Base-by-base conservation (phyloP, 495 filamentous ascomycete species). In the Halenospora varia region DNA sequence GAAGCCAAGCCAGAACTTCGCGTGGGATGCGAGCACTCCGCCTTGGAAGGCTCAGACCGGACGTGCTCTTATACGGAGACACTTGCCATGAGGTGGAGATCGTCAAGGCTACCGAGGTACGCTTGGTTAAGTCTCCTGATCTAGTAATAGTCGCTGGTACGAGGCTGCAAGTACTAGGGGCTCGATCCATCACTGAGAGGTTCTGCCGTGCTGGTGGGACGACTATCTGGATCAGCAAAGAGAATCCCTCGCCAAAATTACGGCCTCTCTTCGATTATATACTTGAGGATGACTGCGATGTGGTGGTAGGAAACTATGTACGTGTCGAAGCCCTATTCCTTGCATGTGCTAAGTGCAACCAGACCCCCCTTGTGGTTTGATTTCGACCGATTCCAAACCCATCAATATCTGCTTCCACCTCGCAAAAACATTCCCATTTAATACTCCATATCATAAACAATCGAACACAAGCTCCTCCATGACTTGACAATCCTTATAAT, bases 31-130 rank as follows among this genome's bases (percentile, higher is more conserved):
- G 42, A 35, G 48, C 15, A 54, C 49, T 48, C 22, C 47, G 41
- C 9, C 53, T 60, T 54, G 19, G 41, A 18, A 60, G 44, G 44
- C 57, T 60, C 17, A 60, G 51, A 54, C 57, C 40, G 10, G 41
- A 60, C 24, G 18, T 60, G 48, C 57, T 60, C 49, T 60, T 60
- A 54, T 60, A 60, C 29, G 41, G 39, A 49, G 42, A 60, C 50
- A 49, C 51, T 60, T 23, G 54, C 51, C 24, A 54, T 23, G 19
- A 60, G n/a, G 54, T 46, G 42, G 57, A 60, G 57, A 60, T 60
- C 41, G 13, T 60, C 10, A 50, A 60, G 54, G 41, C 57, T 60
- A 22, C 42, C 48, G 22, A 54, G 50, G 2, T 54, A 48, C n/a
- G 54, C 49, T 48, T 60, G 25, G 49, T 41, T 48, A 47, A 40